Evolutionary conservation across 768 basidiomycete genomes (phyloP).

Genomic region (Obba rivulosa): DNA sequence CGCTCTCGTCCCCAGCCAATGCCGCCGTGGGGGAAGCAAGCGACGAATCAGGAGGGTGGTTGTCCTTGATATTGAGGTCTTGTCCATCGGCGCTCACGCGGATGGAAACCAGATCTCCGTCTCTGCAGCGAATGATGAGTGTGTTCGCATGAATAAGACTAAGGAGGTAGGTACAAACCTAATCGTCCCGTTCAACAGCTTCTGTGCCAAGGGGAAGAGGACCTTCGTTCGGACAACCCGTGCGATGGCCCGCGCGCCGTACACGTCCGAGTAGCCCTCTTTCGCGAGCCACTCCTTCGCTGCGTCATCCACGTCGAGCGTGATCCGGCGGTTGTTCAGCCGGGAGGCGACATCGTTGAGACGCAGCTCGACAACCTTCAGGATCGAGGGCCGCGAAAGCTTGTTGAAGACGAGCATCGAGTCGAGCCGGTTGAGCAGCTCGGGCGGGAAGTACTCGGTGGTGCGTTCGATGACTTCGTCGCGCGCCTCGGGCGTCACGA

Average conservation of each 20-base stretch:
- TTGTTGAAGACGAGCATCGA: constrained; percentile 90
- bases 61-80: constrained; percentile 32
- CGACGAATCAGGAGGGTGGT: constrained; percentile 28
- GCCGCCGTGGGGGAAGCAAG: constrained; percentile 1
- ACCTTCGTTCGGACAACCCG: constrained; percentile 81
- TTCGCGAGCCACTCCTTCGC: constrained; percentile 67
- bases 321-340: constrained; percentile 60
- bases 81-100: constrained; percentile 26
- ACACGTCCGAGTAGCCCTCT: constrained; percentile 77
- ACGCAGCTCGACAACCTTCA: constrained; percentile 75
- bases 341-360: constrained; percentile 68
- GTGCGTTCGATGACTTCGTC: constrained; percentile 70
- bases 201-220: constrained; percentile 76
- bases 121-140: constrained; percentile 25
- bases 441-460: constrained; percentile 80
- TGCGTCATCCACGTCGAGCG: constrained; percentile 57
- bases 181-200: constrained; percentile 74
- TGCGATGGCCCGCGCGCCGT: constrained; percentile 85
- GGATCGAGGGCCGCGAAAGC: constrained; percentile 64
- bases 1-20: no score
- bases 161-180: constrained; percentile 38
- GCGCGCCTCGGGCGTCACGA: constrained; percentile 56
- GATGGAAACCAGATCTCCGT: constrained; percentile 40
- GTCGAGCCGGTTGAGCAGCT: constrained; percentile 86
- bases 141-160: background rate